Evolutionary conservation across 2,329 filamentous ascomycete genomes (phyloP), one percentile per base, ranked within the genome.

Genomic region (Scopulariopsis brevicaulis): DNA sequence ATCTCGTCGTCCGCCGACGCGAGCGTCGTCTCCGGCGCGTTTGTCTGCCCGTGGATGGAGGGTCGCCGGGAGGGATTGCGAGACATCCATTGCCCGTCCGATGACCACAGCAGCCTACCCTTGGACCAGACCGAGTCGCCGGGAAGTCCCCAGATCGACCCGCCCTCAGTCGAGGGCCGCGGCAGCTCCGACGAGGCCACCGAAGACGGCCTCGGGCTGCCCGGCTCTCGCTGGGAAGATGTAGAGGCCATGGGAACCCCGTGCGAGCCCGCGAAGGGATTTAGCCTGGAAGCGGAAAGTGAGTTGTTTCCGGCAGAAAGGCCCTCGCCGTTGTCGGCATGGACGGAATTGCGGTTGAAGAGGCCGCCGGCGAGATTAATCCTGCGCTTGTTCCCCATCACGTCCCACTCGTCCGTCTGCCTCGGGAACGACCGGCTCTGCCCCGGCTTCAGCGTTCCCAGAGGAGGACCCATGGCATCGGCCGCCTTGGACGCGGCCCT

Each of bases 401-500:
- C 73, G 65, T 79, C 86, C 63, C 68, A 69, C 14, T 84, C 83
- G 24, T 81, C 87, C 60, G 72, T 72, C 60, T 79, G 78, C 20
- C 81, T 75, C 6, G 89, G 89, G 63, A 94, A 83, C 0, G 89
- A 93, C 66, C 90, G 87, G 64, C 87, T 91, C 67, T 93, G 87
- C 0, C 82, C 80, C 34, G 81, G 72, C 65, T 89, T 89, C 15
- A 92, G 73, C 22, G 80, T 84, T 1, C 89, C 89, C 8, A 91
- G 70, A 1, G 80, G 75, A 6, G 85, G 85, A 0, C 85, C 84
- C 34, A 83, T 78, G 34, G 81, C 80, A 10, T 81, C 78, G 14
- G 78, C 66, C 0, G 77, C 77, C 69, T 90, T 90, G 5, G 80
- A 74, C 28, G 80, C 79, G 40, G 24, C 48, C 58, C 81, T 78